Conservation (phyloP, 106 monocot species). For the Allium cepa region DNA sequence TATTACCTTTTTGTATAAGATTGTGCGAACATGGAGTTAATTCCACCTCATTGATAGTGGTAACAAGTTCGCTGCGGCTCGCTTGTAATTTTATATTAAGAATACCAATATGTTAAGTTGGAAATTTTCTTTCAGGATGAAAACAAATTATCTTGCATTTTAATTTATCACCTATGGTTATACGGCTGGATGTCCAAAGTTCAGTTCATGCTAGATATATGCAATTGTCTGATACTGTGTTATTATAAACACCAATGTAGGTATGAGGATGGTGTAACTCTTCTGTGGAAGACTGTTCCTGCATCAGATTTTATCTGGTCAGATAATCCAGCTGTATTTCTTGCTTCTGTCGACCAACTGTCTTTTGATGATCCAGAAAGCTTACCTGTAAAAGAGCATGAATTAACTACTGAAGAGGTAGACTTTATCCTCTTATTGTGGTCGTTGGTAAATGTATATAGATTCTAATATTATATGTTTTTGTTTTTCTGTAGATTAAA, state of each 20-base stretch:
- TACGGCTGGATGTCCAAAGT: neutral
- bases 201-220: neutral
- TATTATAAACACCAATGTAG: constrained; percentile 17
- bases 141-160: neutral
- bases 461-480: constrained; percentile 3
- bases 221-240: constrained; percentile 5
- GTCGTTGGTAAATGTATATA: neutral
- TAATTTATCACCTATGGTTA: neutral
- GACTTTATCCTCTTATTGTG: neutral
- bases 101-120: neutral
- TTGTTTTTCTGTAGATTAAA: constrained; percentile 38
- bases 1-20: no score
- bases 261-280: constrained; percentile 85
- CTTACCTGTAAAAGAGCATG: constrained; percentile 58
- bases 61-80: no score
- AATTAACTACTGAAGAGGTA: constrained; percentile 88
- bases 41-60: no score
- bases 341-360: constrained; percentile 68
- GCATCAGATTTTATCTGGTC: constrained; percentile 90
- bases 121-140: neutral
- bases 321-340: constrained; percentile 73
- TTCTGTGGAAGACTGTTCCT: constrained; percentile 62
- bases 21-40: no score
- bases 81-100: neutral
- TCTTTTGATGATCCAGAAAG: constrained; percentile 79